Evolutionary conservation across 2,329 filamentous ascomycete species (phyloP), one percentile per base, ranked within the genome.

Genomic region (Trichoderma semiorbis): DNA sequence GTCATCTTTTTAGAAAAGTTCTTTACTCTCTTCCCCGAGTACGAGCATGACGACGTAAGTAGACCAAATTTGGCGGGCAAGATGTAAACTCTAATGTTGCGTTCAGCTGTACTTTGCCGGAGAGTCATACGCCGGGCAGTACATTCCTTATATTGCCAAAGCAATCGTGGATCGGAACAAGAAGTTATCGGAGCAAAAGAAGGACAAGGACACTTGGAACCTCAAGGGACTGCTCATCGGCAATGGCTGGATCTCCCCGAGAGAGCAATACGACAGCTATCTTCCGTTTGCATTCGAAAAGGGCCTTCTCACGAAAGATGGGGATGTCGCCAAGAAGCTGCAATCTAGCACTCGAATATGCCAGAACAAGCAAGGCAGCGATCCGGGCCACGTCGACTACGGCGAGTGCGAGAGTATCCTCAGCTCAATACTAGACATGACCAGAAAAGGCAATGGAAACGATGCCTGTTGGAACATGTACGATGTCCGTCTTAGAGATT

Each of bases 111-210:
- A 98, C 81, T 87, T 99, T 75, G 93, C 95, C 1, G 96, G 97
- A 76, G 96, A 99, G 84, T 99, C 95, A 0, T 99, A 95, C 79
- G 96, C 96, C 6, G 96, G 96, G 58, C 96, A 98, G 79, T 92
- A 98, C 82, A 98, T 99, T 73, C 96, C 96, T 1, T 97, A 99
- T 80, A 96, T 99, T 75, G 93, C 95, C n/a, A 91, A 91, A 78
- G 92, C 92, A 24, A 97, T 99, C 70, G 85, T 98, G 72, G 91
- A 94, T 62, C 93, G 94, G 73, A 99, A 99, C 28, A 91, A 92
- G 78, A 84, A 84, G n/a, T 78, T 26, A 10, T 8, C 7, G 16
- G 81, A 83, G 6, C 12, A 71, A 24, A 39, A 68, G 24, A 58
- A 58, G 12, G 43, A 61, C 7, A 61, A 50, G 5, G 70, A 73